These are phyloP conservation scores for Herpetomonas tarakana DNA, from an alignment of 208 protist species.

Conservation along the genomic window DNA sequence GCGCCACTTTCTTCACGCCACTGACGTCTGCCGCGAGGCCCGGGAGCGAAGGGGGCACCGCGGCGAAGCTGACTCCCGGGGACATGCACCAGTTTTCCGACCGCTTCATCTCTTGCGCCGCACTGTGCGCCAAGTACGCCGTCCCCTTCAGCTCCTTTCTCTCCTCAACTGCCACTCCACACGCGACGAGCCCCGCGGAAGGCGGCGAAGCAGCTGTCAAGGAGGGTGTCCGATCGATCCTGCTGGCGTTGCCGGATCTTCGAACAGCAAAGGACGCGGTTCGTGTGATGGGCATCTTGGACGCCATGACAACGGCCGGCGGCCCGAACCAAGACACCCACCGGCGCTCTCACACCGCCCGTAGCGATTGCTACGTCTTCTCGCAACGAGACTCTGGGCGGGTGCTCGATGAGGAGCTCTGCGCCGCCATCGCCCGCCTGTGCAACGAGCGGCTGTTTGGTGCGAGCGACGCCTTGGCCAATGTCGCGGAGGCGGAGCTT, in stretches of 20 bases:
- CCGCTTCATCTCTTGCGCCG: slow-evolving; percentile 52
- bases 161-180: background rate
- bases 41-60: background rate
- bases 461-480: slow-evolving; percentile 32
- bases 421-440: slow-evolving; percentile 31
- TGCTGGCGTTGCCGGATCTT: slow-evolving; percentile 9
- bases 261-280: slow-evolving; percentile 26
- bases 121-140: slow-evolving; percentile 59
- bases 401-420: slow-evolving; percentile 15
- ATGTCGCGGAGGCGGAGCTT: slow-evolving; percentile 62
- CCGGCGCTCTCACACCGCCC: background rate
- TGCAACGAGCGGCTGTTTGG: slow-evolving; percentile 37
- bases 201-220: background rate
- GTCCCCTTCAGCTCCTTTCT: slow-evolving; percentile 59
- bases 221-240: slow-evolving; percentile 6
- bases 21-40: background rate
- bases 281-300: slow-evolving; percentile 47
- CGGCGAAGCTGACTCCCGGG: too few species aligned
- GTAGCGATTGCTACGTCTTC: slow-evolving; percentile 17
- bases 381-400: slow-evolving; percentile 7
- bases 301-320: too few species aligned
- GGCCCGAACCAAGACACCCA: background rate
- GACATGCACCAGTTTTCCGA: slow-evolving; percentile 13
- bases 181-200: background rate
- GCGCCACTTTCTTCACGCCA: background rate